Conservation (phyloP, 2,329 filamentous ascomycete genomes). For the Xylariaceae sp. region DNA sequence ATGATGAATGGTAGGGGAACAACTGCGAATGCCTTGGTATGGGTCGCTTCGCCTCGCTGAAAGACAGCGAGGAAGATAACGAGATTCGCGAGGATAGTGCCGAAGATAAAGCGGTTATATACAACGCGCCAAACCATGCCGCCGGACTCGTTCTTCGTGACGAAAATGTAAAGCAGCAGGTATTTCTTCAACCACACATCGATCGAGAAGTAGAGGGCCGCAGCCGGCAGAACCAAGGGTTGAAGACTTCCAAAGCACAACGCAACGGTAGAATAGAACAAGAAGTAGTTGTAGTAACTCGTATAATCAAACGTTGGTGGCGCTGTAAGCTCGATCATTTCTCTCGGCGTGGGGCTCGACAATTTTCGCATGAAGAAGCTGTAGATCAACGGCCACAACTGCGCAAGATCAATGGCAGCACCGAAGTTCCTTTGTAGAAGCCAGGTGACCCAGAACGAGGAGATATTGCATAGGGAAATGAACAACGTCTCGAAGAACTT, state of each 20-base stretch:
- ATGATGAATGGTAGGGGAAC: slow-evolving; percentile 74
- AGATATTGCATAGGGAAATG: slow-evolving; percentile 72
- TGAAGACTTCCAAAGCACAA: slow-evolving; percentile 82
- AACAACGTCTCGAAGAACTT: slow-evolving; percentile 63
- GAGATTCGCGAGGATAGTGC: slow-evolving; percentile 70
- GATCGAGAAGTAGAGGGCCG: slow-evolving; percentile 81
- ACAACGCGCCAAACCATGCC: slow-evolving; percentile 88
- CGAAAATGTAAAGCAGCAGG: slow-evolving; percentile 85
- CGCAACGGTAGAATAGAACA: slow-evolving; percentile 88
- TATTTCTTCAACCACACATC: slow-evolving; percentile 95
- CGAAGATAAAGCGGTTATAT: slow-evolving; percentile 90
- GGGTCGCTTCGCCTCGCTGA: slow-evolving; percentile 60
- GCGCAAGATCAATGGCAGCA: slow-evolving; percentile 88
- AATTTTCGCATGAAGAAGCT: slow-evolving; percentile 83
- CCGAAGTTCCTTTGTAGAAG: slow-evolving; percentile 89
- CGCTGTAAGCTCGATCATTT: slow-evolving; percentile 88
- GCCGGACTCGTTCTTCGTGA: slow-evolving; percentile 94
- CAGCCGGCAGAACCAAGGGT: slow-evolving; percentile 79
- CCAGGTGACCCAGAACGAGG: slow-evolving; percentile 92
- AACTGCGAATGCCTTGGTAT: slow-evolving; percentile 60
- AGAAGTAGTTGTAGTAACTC: slow-evolving; percentile 95
- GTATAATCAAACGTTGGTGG: slow-evolving; percentile 93
- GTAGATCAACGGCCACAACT: slow-evolving; percentile 78
- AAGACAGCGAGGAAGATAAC: slow-evolving; percentile 74
- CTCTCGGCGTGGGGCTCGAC: slow-evolving; percentile 79